Conservation (phyloP, 202 grass and related monocot genomes). For the Dendrocalamus latiflorus region DNA sequence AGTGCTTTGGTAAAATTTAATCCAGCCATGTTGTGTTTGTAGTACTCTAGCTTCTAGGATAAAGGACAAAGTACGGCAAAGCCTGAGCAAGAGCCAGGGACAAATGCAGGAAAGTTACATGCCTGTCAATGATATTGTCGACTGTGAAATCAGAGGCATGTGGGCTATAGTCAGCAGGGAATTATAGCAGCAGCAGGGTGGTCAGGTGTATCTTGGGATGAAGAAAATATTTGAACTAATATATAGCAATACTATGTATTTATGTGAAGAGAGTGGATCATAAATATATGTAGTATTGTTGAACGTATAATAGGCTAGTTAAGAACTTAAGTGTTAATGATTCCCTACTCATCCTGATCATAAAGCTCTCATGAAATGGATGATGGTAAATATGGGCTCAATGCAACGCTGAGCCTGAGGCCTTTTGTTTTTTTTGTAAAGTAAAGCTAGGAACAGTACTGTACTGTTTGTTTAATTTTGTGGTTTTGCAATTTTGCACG, state of each 20-base stretch:
- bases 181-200: conserved; percentile 38
- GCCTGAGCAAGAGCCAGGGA: conserved; percentile 48
- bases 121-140: conserved; percentile 66
- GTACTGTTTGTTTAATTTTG: background rate
- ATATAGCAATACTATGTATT: too few species aligned
- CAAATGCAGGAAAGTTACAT: conserved; percentile 52
- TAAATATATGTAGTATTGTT: too few species aligned
- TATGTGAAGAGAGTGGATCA: too few species aligned
- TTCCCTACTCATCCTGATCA: conserved; percentile 23
- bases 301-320: too few species aligned
- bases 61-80: conserved; percentile 41
- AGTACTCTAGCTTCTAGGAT: conserved; percentile 30
- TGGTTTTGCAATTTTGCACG: background rate
- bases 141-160: conserved; percentile 50
- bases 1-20: conserved; percentile 49
- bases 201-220: conserved; percentile 13
- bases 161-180: conserved; percentile 52
- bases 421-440: background rate
- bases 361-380: conserved; percentile 25
- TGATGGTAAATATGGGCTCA: background rate
- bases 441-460: background rate
- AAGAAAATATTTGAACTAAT: too few species aligned
- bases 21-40: conserved; percentile 37
- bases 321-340: conserved; percentile 3
- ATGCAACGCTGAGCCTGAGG: too few species aligned